phyloP scores from a whole-genome alignment of 179 eudicot species.

The Corrigiola litoralis region DNA sequence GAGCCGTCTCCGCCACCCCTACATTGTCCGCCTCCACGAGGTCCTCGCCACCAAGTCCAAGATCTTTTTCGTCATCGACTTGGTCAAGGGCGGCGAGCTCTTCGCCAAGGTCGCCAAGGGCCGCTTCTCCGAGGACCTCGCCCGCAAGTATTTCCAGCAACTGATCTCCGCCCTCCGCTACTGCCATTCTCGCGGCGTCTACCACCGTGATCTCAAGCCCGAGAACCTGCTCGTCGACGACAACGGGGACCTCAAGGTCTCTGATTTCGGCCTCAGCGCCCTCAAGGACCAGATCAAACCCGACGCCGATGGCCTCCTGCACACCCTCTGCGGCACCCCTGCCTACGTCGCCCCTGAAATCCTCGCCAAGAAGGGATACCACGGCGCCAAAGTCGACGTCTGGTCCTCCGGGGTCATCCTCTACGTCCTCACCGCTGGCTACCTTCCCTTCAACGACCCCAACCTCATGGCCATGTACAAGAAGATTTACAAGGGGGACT shows the following conservation, averaged over 20 bases:
- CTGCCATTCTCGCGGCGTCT: conserved; percentile 40
- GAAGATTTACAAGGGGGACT: conserved; percentile 43
- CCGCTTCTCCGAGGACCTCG: conserved; percentile 38
- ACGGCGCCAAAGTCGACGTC: conserved; percentile 34
- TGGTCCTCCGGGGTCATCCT: conserved; percentile 46
- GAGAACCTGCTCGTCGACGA: conserved; percentile 38
- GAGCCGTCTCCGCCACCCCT: conserved; percentile 32
- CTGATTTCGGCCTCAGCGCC: conserved; percentile 44
- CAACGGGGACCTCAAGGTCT: conserved; percentile 33
- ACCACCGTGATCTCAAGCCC: conserved; percentile 42
- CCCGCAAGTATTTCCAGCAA: conserved; percentile 32
- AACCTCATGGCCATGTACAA: conserved; percentile 43
- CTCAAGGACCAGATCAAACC: conserved; percentile 9
- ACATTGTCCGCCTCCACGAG: conserved; percentile 35
- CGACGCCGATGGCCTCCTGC: conserved; percentile 19
- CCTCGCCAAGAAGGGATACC: conserved; percentile 37
- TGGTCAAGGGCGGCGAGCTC: conserved; percentile 44
- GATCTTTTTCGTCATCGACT: conserved; percentile 37
- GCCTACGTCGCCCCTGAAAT: conserved; percentile 52
- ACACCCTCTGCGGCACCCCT: conserved; percentile 42
- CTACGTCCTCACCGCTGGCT: conserved; percentile 37
- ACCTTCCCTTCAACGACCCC: conserved; percentile 37
- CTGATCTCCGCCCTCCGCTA: conserved; percentile 36
- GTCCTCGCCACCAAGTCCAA: conserved; percentile 37
- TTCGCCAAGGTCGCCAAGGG: conserved; percentile 45